A percentile compares a stretch with the other conserved stretches of the same genome.
These are phyloP conservation scores for Zygnema circumcarinatum DNA, from an alignment of 139 green algal species.

Conservation along the genomic window DNA sequence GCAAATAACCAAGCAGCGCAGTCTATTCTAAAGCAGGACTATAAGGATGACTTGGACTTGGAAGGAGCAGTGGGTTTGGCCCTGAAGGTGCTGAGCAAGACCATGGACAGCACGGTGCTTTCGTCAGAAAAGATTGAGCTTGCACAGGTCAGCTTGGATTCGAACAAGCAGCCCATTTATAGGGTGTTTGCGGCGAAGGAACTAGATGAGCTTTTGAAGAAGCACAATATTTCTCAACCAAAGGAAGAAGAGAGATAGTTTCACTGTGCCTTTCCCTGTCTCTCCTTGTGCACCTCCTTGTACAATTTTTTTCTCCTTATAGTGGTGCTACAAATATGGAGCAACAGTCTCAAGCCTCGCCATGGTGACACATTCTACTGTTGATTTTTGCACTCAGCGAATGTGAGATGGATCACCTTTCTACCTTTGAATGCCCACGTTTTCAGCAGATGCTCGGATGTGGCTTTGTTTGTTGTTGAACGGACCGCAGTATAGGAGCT, in stretches of 20 bases:
- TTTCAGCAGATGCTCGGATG: too few species aligned
- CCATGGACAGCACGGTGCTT: slow-evolving; percentile 93
- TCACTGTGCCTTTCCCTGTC: slow-evolving; percentile 76
- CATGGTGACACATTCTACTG: too few species aligned
- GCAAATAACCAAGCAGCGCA: slow-evolving; percentile 76
- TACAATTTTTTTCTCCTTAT: too few species aligned
- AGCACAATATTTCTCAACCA: slow-evolving; percentile 90
- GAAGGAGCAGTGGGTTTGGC: slow-evolving; percentile 78
- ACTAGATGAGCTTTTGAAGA: slow-evolving; percentile 55
- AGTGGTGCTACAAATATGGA: too few species aligned
- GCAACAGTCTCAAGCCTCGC: too few species aligned
- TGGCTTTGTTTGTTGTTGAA: too few species aligned
- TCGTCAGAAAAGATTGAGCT: slow-evolving; percentile 94
- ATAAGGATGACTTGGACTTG: slow-evolving; percentile 83
- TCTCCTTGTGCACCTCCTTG: slow-evolving; percentile 80
- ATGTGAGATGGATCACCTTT: too few species aligned
- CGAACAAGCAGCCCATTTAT: slow-evolving; percentile 57
- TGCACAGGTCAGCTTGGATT: slow-evolving; percentile 69
- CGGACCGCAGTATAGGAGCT: too few species aligned
- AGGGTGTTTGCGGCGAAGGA: slow-evolving; percentile 52
- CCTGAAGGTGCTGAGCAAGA: slow-evolving; percentile 95
- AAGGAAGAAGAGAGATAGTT: slow-evolving; percentile 76
- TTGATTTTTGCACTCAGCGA: too few species aligned
- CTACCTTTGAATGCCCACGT: too few species aligned
- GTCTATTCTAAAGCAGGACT: slow-evolving; percentile 78